Conservation (phyloP, 352 stramenopile genomes). For the Salisapilia sapeloensis region DNA sequence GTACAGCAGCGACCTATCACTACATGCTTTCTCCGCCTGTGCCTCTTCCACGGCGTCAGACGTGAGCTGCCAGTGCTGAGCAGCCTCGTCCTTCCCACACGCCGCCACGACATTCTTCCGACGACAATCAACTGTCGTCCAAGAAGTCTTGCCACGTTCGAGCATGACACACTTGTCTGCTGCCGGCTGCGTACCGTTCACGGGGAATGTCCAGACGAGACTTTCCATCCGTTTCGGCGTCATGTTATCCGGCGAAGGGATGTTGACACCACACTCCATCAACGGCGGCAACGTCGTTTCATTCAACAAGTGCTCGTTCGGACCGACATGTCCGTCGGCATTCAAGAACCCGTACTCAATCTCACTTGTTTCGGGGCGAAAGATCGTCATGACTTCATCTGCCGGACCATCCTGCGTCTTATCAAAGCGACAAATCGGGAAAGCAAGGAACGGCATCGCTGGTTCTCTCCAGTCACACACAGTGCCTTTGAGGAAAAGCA, state of each 20-base stretch:
- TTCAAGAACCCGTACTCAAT: conserved; percentile 76
- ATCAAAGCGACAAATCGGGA: conserved; percentile 38
- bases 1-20: conserved; percentile 9
- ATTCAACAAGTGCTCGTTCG: conserved; percentile 47
- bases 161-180: conserved; percentile 30
- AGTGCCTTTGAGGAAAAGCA: conserved; percentile 59
- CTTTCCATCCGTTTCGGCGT: conserved; percentile 68
- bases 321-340: conserved; percentile 45
- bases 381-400: conserved; percentile 32
- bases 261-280: conserved; percentile 52
- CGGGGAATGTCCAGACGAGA: conserved; percentile 43
- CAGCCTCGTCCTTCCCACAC: conserved; percentile 5
- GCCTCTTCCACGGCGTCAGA: conserved; percentile 11
- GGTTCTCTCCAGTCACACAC: conserved; percentile 74
- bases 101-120: conserved; percentile 4
- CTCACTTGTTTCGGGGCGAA: conserved; percentile 69
- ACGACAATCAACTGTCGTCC: conserved; percentile 42
- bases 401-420: conserved; percentile 18
- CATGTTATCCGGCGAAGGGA: conserved; percentile 70
- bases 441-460: conserved; percentile 31
- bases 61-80: conserved; percentile 18
- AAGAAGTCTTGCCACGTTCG: conserved; percentile 13
- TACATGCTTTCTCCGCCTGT: conserved; percentile 10
- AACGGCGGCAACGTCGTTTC: conserved; percentile 43
- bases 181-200: conserved; percentile 11